Base-by-base conservation (phyloP, 352 stramenopile species). In the Globisporangium rhizosaccharum region DNA sequence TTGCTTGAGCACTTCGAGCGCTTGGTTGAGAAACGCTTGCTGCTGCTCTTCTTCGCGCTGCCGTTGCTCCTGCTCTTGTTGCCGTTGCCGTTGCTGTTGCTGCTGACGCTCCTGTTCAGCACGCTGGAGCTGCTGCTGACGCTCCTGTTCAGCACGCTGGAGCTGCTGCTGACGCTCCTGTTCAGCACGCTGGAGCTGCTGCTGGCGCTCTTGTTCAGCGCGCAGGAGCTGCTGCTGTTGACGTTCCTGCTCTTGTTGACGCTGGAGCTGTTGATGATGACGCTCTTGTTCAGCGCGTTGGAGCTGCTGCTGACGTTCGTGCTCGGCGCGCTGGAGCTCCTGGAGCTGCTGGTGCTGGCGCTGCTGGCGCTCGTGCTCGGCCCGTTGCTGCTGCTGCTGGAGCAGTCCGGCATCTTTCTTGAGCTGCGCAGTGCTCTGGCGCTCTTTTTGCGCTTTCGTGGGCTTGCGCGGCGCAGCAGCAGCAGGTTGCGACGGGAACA, bases 1-100 rank as follows among this genome's bases (percentile, higher is more conserved):
- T 42, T 77, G 74, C 41, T 68, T 82, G 28, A 79, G 44, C 33
- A 70, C 66, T 62, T 80, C 73, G 10, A 82, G 61, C 6, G 71
- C 71, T 65, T 80, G 70, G 48, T 79, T 67, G 20, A 79, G 62
- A 46, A 82, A 76, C 12, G 65, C 73, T 30, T 74, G 65, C 28
- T 74, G 65, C 33, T 74, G 65, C 58, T 70, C 57, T 41, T 70
- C 59, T 30, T 70, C 56, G 18, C 67, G 68, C 28, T 67, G 57
- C 45, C 68, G 68, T 26, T 59, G 51, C 20, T 64, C 49, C 26
- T 59, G 53, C 33, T 66, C 44, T 8, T 52, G 51, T n/a, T 61
- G 28, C 30, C 57, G 63, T 8, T 67, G 58, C 37, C 68, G 66
- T 28, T 63, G 56, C 8, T 63, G 51, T 12, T 53, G 55, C 6